Base-by-base conservation (phyloP, 306 rosid genomes). In the Leucaena leucocephala region DNA sequence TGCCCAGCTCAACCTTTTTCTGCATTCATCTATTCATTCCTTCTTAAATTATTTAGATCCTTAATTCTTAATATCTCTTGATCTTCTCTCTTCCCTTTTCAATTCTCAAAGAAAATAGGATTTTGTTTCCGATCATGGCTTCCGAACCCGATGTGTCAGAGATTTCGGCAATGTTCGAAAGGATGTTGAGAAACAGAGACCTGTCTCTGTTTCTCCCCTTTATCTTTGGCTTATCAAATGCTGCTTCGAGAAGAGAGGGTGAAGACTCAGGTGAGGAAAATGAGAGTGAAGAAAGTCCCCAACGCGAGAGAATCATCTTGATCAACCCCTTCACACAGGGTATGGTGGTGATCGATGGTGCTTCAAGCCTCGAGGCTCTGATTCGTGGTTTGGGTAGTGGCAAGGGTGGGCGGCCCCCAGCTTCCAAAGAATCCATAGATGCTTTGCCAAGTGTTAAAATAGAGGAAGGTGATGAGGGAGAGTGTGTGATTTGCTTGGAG, bases 401-500 rank as follows among this genome's bases (percentile, higher is more conserved):
- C 44, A 92, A 92, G 69, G 75, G 43, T 21, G 92, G 92, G 40
- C 90, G 48, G 7, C 92, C 94, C 0, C 98, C 98, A 17, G 97
- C 98, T 17, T 84, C 98, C 0, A 89, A 87, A 81, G 92, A 91
- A 11, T 91, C 97, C 6, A 85, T 92, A 0, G 88, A 87, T 4
- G 91, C 90, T 70, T 68, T 94, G 89, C 75, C 80, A 0, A 33
- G 77, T 21, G 91, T 87, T 22, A 86, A 48, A 45, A 61, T 89
- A n/a, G 68, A 15, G 5, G 90, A 84, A 54, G 84, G 76, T 1
- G 83, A 72, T 7, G 84, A 34, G 7, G 71, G 68, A 8, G 95
- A 91, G 86, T 92, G 98, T 79, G 86, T 81, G 79, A 86, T 94
- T 19, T 94, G 97, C 73, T 85, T 94, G 84, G 97, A 94, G 19